These are phyloP conservation scores for Saprolegnia diclina DNA, from an alignment of 352 stramenopile species.

Conservation along the genomic window DNA sequence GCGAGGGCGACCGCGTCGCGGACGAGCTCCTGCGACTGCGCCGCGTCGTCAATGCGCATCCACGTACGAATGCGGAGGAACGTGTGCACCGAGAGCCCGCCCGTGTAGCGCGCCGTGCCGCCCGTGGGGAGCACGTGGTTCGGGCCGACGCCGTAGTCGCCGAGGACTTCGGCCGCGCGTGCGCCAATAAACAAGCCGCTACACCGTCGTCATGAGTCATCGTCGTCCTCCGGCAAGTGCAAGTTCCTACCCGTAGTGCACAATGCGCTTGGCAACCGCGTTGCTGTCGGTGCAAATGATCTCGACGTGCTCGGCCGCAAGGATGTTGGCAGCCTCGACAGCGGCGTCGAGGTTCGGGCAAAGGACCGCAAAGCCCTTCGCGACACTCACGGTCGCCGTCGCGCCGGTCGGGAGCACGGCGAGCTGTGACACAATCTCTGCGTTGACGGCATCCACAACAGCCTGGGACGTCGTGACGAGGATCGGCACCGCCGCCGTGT, in stretches of 20 bases:
- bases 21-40: slow-evolving; percentile 80
- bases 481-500: slow-evolving; percentile 95
- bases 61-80: slow-evolving; percentile 98
- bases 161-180: slow-evolving; percentile 92
- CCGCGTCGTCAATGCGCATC: slow-evolving; percentile 94
- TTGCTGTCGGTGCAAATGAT: slow-evolving; percentile 88
- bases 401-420: slow-evolving; percentile 56
- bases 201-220: slow-evolving; percentile 33
- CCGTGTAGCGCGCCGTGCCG: slow-evolving; percentile 96
- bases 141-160: slow-evolving; percentile 97
- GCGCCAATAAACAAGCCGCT: slow-evolving; percentile 94
- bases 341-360: slow-evolving; percentile 60
- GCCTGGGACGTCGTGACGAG: slow-evolving; percentile 86
- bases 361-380: slow-evolving; percentile 75
- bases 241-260: slow-evolving; percentile 48
- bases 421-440: slow-evolving; percentile 68
- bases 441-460: slow-evolving; percentile 90
- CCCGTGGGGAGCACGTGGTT: slow-evolving; percentile 98
- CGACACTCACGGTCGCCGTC: slow-evolving; percentile 57
- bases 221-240: neutral
- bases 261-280: slow-evolving; percentile 70
- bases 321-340: slow-evolving; percentile 80
- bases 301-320: slow-evolving; percentile 85
- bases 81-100: slow-evolving; percentile 96
- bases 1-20: slow-evolving; percentile 93